Percentiles rank a stretch among this genome's conserved stretches.
These are phyloP conservation scores for Saturnispora silvae DNA, from an alignment of 805 yeast genomes.

Conservation along the genomic window DNA sequence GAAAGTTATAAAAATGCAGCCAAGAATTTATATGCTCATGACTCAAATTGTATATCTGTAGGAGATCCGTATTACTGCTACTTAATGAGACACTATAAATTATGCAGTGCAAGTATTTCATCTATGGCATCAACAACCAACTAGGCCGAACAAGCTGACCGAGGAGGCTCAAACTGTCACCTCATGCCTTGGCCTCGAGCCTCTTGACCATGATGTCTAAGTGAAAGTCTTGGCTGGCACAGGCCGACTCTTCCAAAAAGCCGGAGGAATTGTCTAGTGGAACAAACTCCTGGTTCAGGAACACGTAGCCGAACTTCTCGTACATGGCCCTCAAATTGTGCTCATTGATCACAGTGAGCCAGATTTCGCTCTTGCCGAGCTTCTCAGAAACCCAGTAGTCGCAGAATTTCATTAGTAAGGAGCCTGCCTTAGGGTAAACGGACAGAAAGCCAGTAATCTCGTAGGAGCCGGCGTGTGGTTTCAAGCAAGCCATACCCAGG, in stretches of 20 bases:
- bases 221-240: slow-evolving; percentile 31
- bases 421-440: slow-evolving; percentile 30
- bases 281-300: slow-evolving; percentile 18
- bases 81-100: too few species aligned
- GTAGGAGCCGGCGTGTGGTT: slow-evolving; percentile 18
- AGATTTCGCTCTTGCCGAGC: slow-evolving; percentile 16
- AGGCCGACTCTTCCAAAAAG: slow-evolving; percentile 29
- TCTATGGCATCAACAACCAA: too few species aligned
- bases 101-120: too few species aligned
- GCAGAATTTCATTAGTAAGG: slow-evolving; percentile 15
- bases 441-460: slow-evolving; percentile 47
- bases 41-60: too few species aligned
- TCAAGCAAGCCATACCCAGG: slow-evolving; percentile 29
- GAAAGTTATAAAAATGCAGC: too few species aligned
- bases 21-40: too few species aligned
- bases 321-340: slow-evolving; percentile 41
- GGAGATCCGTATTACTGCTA: too few species aligned
- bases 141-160: too few species aligned
- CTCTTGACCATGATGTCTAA: slow-evolving; percentile 28
- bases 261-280: slow-evolving; percentile 15
- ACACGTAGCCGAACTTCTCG: slow-evolving; percentile 30
- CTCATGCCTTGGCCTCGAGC: too few species aligned
- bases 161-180: too few species aligned
- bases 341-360: slow-evolving; percentile 37
- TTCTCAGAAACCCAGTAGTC: slow-evolving; percentile 11